Percentiles rank a stretch among this genome's conserved stretches.
Conservation (phyloP, 805 yeast genomes). For the Pichia insulana region DNA sequence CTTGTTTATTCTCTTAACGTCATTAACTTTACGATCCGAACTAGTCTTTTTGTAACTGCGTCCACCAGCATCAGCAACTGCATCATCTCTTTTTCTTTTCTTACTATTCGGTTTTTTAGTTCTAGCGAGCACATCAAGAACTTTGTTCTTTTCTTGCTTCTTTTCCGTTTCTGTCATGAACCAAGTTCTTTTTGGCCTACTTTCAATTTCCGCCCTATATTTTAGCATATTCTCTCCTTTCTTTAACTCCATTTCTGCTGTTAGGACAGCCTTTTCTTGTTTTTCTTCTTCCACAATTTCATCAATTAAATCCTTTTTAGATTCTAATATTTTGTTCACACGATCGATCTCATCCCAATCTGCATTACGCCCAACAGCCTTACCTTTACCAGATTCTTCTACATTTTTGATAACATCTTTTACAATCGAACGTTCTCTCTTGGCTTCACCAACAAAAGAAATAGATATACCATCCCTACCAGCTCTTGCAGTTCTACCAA, state of each 20-base stretch:
- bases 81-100: constrained; percentile 62
- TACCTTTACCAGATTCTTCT: constrained; percentile 37
- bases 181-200: constrained; percentile 97
- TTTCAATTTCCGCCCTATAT: constrained; percentile 71
- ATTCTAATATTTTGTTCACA: constrained; percentile 50
- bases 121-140: constrained; percentile 27
- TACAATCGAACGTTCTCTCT: constrained; percentile 85
- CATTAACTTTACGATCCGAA: constrained; percentile 52
- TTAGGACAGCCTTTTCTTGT: constrained; percentile 73
- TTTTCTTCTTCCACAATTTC: constrained; percentile 85
- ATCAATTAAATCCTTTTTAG: constrained; percentile 50
- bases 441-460: constrained; percentile 86
- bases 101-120: constrained; percentile 51
- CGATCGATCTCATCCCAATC: constrained; percentile 81
- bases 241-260: constrained; percentile 84
- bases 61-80: constrained; percentile 39
- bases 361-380: constrained; percentile 83
- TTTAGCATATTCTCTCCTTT: constrained; percentile 80
- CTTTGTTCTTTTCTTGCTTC: constrained; percentile 30
- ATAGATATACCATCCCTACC: constrained; percentile 93
- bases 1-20: constrained; percentile 30
- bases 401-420: constrained; percentile 76
- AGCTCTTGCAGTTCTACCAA: constrained; percentile 99
- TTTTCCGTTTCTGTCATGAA: constrained; percentile 61
- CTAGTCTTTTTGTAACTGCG: constrained; percentile 77